A percentile compares a stretch with the other conserved stretches of the same genome.
phyloP scores from a whole-genome alignment of 2,329 filamentous ascomycete genomes.

The Exophiala spinifera region DNA sequence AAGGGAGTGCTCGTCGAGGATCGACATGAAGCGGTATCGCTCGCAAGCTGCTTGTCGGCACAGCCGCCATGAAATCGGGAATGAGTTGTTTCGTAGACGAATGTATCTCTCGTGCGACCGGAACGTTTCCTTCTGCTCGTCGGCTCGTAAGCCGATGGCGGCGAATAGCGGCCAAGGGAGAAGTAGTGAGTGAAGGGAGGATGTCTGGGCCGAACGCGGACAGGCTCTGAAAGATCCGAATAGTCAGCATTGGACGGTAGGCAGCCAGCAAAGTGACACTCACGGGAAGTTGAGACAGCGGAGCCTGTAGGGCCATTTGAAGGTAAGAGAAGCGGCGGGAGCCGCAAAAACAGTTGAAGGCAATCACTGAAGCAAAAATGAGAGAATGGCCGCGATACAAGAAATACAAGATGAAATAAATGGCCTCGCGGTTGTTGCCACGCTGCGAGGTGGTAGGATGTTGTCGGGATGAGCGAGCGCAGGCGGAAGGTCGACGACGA shows the following conservation, averaged over 20 bases:
- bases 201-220: slow-evolving; percentile 25
- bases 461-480: neutral
- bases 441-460: neutral
- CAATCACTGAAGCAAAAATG: neutral
- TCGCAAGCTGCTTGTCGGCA: slow-evolving; percentile 9
- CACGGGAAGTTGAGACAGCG: slow-evolving; percentile 22
- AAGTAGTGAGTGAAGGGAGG: slow-evolving; percentile 22
- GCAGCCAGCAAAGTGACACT: neutral
- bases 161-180: slow-evolving; percentile 24
- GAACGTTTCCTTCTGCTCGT: slow-evolving; percentile 11
- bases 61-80: slow-evolving; percentile 18
- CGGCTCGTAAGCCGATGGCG: slow-evolving; percentile 22
- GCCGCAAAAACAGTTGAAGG: neutral
- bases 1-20: slow-evolving; percentile 11
- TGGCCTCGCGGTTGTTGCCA: neutral
- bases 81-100: slow-evolving; percentile 3
- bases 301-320: slow-evolving; percentile 25
- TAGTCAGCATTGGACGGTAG: slow-evolving; percentile 10
- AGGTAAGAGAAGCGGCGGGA: slow-evolving; percentile 6
- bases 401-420: neutral
- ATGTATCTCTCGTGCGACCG: slow-evolving; percentile 6
- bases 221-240: slow-evolving; percentile 14
- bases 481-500: neutral
- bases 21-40: neutral
- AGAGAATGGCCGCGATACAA: neutral